Evolutionary conservation across 495 filamentous ascomycete genomes (phyloP), one percentile per base, ranked within the genome.

Genomic region (Parmelia sp.): DNA sequence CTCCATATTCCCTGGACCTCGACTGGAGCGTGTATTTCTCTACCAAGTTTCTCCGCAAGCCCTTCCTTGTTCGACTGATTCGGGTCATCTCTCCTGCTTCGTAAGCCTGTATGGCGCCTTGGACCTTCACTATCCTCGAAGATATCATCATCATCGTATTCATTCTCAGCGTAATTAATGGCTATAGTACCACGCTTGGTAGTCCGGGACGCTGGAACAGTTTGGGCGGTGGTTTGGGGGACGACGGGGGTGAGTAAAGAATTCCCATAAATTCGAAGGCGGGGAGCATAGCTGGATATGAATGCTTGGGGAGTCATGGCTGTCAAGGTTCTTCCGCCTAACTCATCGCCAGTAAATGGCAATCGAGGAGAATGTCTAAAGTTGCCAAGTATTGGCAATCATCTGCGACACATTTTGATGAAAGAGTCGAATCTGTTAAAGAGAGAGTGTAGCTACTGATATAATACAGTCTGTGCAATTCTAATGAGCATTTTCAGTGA

Each of bases 131-230:
- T 90, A 53, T 96, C 92, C 44, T 96, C 92, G 65, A 96, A 93
- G 7, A 67, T 67, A 69, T 96, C 92, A 59, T 94, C 88, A 74
- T 98, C 92, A 61, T 97, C 94, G 69, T 83, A 96, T 23, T 90
- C 92, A 70, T 97, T 91, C 74, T 99, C 94, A 36, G 94, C 92
- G 70, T 99, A 99, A 74, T 96, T 97, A 71, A 97, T 92, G 53
- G 91, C 90, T 45, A 90, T 91, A 4, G 94, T 97, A 44, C 94
- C 95, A 73, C 94, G 89, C 77, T 99, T 99, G 25, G 94, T 97
- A 25, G 91, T 96, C 70, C 93, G 85, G 64, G 90, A 82, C 25
- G 85, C 79, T 12, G 90, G 88, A 33, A 83, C 87, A 27, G 79
- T 79, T 65, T 87, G 81, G 65, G 79, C 77, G 55, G 77, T 75